phyloP scores from a whole-genome alignment of 176 grass and related monocot genomes.

The Hyparrhenia diplandra region DNA sequence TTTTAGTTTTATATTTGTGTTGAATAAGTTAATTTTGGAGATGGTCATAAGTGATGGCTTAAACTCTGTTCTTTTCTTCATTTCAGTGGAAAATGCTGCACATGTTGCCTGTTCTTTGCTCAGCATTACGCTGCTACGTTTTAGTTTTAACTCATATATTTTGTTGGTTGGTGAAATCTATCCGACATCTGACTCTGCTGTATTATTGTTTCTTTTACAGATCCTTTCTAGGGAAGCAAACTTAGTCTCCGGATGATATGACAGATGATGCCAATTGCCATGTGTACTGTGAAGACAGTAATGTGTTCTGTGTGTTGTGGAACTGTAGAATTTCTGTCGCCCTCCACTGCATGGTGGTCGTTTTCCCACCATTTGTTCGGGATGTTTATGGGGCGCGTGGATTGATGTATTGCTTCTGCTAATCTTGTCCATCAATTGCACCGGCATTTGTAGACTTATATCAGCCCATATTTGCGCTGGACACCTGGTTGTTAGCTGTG shows the following conservation, averaged over 20 bases:
- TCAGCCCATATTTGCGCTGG: not conserved
- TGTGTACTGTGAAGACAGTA: slow-evolving; percentile 9
- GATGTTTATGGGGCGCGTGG: slow-evolving; percentile 4
- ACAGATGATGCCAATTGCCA: no score
- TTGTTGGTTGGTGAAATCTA: not conserved
- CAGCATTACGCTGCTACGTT: no score
- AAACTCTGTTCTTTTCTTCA: no score
- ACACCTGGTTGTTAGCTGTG: not conserved
- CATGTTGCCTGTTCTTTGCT: no score
- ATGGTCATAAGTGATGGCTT: no score
- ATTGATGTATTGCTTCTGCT: not conserved
- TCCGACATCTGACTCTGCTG: not conserved
- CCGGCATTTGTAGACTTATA: not conserved
- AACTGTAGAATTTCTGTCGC: not conserved
- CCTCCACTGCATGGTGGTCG: not conserved
- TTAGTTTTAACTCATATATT: not conserved
- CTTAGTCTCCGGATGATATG: not conserved
- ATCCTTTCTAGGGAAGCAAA: not conserved
- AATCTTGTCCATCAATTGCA: not conserved
- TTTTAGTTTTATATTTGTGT: no score
- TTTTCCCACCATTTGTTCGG: not conserved
- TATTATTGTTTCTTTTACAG: not conserved
- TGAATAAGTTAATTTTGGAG: no score
- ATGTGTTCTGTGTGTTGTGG: not conserved
- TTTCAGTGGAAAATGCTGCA: no score